Evolutionary conservation across 441 rosid genomes (phyloP).

Genomic region (Aleurites moluccanus): DNA sequence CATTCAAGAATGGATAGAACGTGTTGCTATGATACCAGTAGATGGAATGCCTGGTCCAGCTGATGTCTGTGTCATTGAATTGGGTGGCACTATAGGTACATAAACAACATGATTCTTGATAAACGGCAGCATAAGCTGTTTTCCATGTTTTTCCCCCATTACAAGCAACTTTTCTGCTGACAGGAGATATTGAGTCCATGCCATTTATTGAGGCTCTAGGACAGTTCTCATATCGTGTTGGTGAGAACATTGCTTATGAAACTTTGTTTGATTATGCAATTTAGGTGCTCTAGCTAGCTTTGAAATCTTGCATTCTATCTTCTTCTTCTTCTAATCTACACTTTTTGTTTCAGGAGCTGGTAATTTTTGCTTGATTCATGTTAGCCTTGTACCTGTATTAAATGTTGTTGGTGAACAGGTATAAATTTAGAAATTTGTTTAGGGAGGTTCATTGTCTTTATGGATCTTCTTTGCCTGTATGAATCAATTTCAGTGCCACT

Average conservation of each 20-base stretch:
- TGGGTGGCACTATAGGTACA: slow-evolving; percentile 91
- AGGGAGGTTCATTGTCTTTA: neutral
- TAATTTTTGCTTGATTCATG: slow-evolving; percentile 91
- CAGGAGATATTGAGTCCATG: slow-evolving; percentile 94
- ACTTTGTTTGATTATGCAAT: neutral
- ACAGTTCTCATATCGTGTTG: slow-evolving; percentile 91
- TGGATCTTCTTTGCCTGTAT: neutral
- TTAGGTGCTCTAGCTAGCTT: neutral
- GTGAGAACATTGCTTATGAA: slow-evolving; percentile 39
- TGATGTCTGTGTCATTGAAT: slow-evolving; percentile 88
- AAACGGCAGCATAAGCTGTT: slow-evolving; percentile 7
- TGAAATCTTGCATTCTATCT: neutral
- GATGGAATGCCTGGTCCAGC: slow-evolving; percentile 72
- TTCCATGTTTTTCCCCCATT: neutral
- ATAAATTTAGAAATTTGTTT: neutral
- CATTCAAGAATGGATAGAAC: slow-evolving; percentile 86
- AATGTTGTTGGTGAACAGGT: slow-evolving; percentile 98
- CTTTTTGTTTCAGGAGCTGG: slow-evolving; percentile 51
- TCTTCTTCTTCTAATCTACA: neutral
- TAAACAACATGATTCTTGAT: slow-evolving; percentile 2
- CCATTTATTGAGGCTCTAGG: slow-evolving; percentile 95
- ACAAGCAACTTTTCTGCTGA: slow-evolving; percentile 13
- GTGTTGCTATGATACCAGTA: slow-evolving; percentile 68
- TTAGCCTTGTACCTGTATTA: slow-evolving; percentile 93
- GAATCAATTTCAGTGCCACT: slow-evolving; percentile 7